These are phyloP conservation scores for Sarcodon aspratus DNA, from an alignment of 768 basidiomycete species.

Conservation along the genomic window DNA sequence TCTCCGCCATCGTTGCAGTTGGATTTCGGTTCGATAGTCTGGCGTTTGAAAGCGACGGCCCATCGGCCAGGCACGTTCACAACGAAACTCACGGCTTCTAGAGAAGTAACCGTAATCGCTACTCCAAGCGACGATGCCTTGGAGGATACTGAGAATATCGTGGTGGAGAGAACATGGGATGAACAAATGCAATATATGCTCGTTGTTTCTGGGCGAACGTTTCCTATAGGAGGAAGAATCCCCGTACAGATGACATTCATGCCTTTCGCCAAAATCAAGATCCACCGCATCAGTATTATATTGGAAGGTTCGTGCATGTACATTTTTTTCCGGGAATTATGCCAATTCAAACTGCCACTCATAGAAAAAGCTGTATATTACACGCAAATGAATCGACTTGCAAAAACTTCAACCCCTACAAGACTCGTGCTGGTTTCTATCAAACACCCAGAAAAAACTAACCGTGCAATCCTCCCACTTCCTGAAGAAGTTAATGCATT, in stretches of 20 bases:
- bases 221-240: constrained; percentile 74
- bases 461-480: constrained; percentile 65
- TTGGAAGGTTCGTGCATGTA: constrained; percentile 79
- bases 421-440: constrained; percentile 55
- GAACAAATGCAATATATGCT: constrained; percentile 76
- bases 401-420: constrained; percentile 36
- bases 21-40: constrained; percentile 66
- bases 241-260: constrained; percentile 73
- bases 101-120: constrained; percentile 68
- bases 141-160: constrained; percentile 73
- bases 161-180: constrained; percentile 88
- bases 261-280: constrained; percentile 75
- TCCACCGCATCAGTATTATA: constrained; percentile 59
- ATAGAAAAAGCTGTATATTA: constrained; percentile 79
- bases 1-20: constrained; percentile 70
- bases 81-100: constrained; percentile 51
- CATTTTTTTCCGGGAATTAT: not conserved
- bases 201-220: constrained; percentile 59
- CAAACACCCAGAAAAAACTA: constrained; percentile 41
- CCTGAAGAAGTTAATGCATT: constrained; percentile 54
- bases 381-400: constrained; percentile 18
- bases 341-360: not conserved
- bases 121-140: constrained; percentile 73
- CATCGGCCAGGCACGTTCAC: constrained; percentile 78
- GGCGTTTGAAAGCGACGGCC: constrained; percentile 73